Evolutionary conservation across 371 early-diverging fungal genomes (phyloP).

Genomic region (Lichtheimia corymbifera): DNA sequence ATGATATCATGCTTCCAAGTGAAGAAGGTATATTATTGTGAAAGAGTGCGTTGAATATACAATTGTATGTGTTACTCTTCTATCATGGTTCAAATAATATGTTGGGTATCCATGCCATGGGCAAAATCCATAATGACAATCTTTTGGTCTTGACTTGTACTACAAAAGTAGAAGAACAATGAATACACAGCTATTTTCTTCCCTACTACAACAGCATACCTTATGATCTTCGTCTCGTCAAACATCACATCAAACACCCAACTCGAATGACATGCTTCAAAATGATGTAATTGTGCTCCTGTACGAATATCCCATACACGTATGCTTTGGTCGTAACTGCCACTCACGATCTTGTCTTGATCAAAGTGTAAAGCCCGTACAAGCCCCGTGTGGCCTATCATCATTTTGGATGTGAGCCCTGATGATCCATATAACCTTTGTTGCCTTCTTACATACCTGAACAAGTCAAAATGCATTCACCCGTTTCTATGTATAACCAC

Average conservation of each 20-base stretch:
- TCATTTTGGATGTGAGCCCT: neutral
- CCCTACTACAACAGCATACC: constrained; percentile 15
- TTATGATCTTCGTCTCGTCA: constrained; percentile 76
- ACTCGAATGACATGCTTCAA: constrained; percentile 74
- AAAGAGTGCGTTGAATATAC: neutral
- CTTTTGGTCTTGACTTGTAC: constrained; percentile 78
- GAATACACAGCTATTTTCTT: too few species aligned
- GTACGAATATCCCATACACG: constrained; percentile 88
- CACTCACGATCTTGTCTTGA: constrained; percentile 53
- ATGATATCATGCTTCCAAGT: too few species aligned
- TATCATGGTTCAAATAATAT: neutral
- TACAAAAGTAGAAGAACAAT: constrained; percentile 12
- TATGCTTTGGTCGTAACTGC: constrained; percentile 91
- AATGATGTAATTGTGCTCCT: constrained; percentile 49
- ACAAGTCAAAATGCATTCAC: constrained; percentile 65
- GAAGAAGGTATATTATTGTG: neutral
- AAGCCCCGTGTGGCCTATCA: constrained; percentile 80
- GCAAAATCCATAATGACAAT: constrained; percentile 88
- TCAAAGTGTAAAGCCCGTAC: constrained; percentile 88
- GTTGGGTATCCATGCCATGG: constrained; percentile 34
- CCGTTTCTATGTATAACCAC: constrained; percentile 54
- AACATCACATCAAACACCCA: constrained; percentile 97
- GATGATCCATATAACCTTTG: neutral
- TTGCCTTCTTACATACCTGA: constrained; percentile 19
- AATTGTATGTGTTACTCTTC: neutral